Evolutionary conservation across 2,329 filamentous ascomycete species (phyloP), one percentile per base, ranked within the genome.

Genomic region (Monilinia fructicola): DNA sequence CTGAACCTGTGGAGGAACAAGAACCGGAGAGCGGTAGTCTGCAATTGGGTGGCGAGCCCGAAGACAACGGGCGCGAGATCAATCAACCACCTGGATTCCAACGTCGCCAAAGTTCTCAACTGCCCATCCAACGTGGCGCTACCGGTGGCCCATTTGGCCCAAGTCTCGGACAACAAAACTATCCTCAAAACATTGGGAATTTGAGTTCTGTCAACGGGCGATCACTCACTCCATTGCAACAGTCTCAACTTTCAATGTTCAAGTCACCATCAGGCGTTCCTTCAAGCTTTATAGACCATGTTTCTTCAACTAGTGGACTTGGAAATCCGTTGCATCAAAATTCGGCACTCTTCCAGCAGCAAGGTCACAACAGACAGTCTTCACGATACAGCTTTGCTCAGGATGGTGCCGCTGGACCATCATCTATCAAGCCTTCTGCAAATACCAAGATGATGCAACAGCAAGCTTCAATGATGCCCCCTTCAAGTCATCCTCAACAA

Each of bases 31-130:
- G 90, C 71, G 87, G 87, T 18, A 98, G 94, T 76, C 82, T 95
- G 67, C 93, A 96, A 67, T 83, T 98, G 23, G 94, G 94, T 67
- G 94, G 94, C 54, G 94, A 98, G 76, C 94, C 94, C 0, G 94
- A 98, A 76, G 89, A 92, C 28, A 78, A 79, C 54, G 75, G 78
- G 23, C 81, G 82, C 23, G 84, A 86, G 60, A 78, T 69, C 5
- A 70, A 54, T 23, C 67, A 74, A 40, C 65, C 78, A 50, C 80
- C 84, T 72, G 76, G 77, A 56, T 84, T 84, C 67, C 84, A 87
- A 68, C 85, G 87, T 60, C 86, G 87, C 67, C 82, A 85, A 67
- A 87, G 86, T 16, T 87, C 92, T 10, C 92, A 93, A 73, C 88
- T 90, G 3, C 91, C 93, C 12, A 90, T 92, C 44, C 90, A 93